Evolutionary conservation across 441 rosid genomes (phyloP).

Genomic region (Jatropha multifida): DNA sequence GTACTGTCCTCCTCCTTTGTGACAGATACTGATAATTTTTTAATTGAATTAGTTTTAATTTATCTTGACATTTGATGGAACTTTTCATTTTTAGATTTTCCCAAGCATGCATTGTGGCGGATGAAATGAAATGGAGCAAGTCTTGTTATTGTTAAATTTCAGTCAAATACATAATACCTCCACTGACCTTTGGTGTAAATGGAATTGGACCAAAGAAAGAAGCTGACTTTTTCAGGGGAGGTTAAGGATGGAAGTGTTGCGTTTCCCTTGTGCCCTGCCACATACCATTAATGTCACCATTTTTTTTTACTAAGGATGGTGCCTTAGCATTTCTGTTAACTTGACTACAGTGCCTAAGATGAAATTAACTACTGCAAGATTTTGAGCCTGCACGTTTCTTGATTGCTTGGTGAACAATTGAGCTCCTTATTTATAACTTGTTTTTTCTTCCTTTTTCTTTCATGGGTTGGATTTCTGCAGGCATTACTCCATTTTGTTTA

Average conservation of each 20-base stretch:
- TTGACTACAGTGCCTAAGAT: background rate
- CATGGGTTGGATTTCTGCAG: conserved; percentile 38
- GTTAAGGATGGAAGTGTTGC: conserved; percentile 13
- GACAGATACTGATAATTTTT: conserved; percentile 9
- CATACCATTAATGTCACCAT: background rate
- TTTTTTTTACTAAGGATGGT: conserved; percentile 6
- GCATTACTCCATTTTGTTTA: conserved; percentile 81
- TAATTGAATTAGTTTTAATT: conserved; percentile 11
- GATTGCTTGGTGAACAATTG: conserved; percentile 10
- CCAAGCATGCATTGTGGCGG: conserved; percentile 15
- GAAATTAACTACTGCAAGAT: conserved; percentile 1
- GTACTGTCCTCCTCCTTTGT: conserved; percentile 15
- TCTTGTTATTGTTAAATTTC: conserved; percentile 10
- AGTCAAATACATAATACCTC: conserved; percentile 9
- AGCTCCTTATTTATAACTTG: conserved; percentile 17
- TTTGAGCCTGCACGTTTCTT: background rate
- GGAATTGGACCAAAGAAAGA: conserved; percentile 21
- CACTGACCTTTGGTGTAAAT: conserved; percentile 24
- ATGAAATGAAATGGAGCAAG: conserved; percentile 18
- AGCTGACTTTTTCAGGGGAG: conserved; percentile 15
- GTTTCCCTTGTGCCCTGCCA: conserved; percentile 7
- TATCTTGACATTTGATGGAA: conserved; percentile 5
- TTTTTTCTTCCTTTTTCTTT: conserved; percentile 16
- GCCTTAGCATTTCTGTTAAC: background rate
- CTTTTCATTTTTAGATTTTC: conserved; percentile 21